These are phyloP conservation scores for Brasilioporus rufonigricans DNA, from an alignment of 768 basidiomycete genomes.

Conservation along the genomic window DNA sequence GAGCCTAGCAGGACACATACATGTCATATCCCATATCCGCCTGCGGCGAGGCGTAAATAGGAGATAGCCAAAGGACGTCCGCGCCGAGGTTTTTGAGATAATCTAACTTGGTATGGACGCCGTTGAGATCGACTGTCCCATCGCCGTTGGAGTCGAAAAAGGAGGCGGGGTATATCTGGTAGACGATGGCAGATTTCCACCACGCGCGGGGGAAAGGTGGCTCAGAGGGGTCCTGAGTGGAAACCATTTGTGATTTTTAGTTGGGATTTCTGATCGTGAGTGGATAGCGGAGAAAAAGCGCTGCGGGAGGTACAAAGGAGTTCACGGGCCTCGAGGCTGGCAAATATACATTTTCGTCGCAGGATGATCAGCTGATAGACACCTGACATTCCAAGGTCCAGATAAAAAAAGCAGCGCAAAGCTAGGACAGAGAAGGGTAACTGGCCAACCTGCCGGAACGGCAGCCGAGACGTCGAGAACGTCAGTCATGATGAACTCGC, in stretches of 20 bases:
- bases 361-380: conserved; percentile 14
- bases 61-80: conserved; percentile 60
- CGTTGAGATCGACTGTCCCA: conserved; percentile 67
- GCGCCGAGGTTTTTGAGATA: conserved; percentile 69
- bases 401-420: conserved; percentile 1
- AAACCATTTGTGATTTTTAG: too few relatives aligned
- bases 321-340: conserved; percentile 19
- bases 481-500: not conserved
- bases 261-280: not conserved
- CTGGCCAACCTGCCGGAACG: not conserved
- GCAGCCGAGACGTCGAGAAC: conserved; percentile 1
- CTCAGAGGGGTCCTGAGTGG: not conserved
- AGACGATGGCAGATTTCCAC: conserved; percentile 60
- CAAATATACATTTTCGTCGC: conserved; percentile 7
- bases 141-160: conserved; percentile 73
- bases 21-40: conserved; percentile 78
- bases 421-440: not conserved
- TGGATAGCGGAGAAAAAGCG: not conserved
- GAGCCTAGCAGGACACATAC: conserved; percentile 30
- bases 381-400: not conserved
- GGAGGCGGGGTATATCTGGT: conserved; percentile 71
- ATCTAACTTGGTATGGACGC: conserved; percentile 61
- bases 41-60: conserved; percentile 63
- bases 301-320: conserved; percentile 17
- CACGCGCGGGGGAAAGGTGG: conserved; percentile 36